Evolutionary conservation across 2,329 filamentous ascomycete species (phyloP).

Genomic region (Trichoderma sp.): DNA sequence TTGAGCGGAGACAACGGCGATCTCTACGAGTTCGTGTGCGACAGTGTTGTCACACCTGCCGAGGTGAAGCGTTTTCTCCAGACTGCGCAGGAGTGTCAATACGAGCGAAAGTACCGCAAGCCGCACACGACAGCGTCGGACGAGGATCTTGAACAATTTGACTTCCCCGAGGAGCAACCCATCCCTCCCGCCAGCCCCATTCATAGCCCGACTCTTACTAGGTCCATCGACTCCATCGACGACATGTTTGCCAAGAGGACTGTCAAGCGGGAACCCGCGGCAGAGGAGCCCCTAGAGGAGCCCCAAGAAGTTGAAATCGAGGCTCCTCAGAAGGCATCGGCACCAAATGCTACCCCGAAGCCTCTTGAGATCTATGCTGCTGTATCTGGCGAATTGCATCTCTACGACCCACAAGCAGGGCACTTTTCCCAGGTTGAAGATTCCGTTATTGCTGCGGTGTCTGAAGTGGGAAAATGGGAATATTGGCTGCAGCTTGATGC

Average conservation of each 20-base stretch:
- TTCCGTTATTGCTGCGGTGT: slow-evolving; percentile 75
- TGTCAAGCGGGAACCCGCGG: slow-evolving; percentile 46
- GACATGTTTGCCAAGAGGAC: slow-evolving; percentile 54
- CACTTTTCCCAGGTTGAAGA: slow-evolving; percentile 81
- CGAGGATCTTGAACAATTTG: slow-evolving; percentile 78
- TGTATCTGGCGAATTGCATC: slow-evolving; percentile 81
- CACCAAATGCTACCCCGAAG: slow-evolving; percentile 54
- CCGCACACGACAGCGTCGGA: slow-evolving; percentile 78
- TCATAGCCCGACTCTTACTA: slow-evolving; percentile 57
- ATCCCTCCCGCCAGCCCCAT: slow-evolving; percentile 66
- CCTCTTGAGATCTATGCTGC: slow-evolving; percentile 71
- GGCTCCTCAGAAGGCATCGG: slow-evolving; percentile 28
- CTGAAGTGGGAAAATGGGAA: slow-evolving; percentile 86
- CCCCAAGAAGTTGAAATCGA: slow-evolving; percentile 23
- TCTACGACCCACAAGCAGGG: slow-evolving; percentile 87
- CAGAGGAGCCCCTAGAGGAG: slow-evolving; percentile 22
- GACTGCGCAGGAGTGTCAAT: slow-evolving; percentile 89
- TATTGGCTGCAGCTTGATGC: slow-evolving; percentile 92
- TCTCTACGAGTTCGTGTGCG: slow-evolving; percentile 97
- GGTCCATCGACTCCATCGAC: slow-evolving; percentile 59
- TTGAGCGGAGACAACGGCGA: slow-evolving; percentile 91
- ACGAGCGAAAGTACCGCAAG: slow-evolving; percentile 91
- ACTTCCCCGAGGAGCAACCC: slow-evolving; percentile 67
- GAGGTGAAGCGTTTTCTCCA: slow-evolving; percentile 80
- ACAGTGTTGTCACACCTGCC: slow-evolving; percentile 66